Evolutionary conservation across 2,329 filamentous ascomycete genomes (phyloP), one percentile per base, ranked within the genome.

Genomic region (Sclerotinia glacialis): DNA sequence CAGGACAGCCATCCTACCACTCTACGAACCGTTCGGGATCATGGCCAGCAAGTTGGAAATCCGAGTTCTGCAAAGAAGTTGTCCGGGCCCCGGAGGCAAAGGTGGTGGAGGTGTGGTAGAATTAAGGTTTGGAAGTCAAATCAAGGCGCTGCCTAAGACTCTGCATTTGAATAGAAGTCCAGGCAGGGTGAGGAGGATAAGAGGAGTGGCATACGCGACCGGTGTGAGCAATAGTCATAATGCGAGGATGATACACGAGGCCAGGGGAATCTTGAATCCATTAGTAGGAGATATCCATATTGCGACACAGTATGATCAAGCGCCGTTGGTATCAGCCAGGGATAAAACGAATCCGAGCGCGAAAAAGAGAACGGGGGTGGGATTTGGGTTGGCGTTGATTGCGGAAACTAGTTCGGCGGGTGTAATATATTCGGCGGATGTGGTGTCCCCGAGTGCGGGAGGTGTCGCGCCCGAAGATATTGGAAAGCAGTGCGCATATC

Each of bases 141-240:
- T 99, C 16, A 87, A 94, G 34, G 64, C 46, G 47, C 81, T 98
- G 62, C 95, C 95, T 14, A 97, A 96, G 81, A 99, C 95, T 47
- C 81, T 99, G 76, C 95, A 99, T 78, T 80, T 97, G 65, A 84
- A 89, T 77, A 84, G 96, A 72, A 90, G 86, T 70, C 87, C 93
- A 0, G 95, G 95, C 9, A 84, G 91, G 66, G 89, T 99, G 74
- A 94, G 93, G 83, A 87, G 88, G 72, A 90, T 99, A 71, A 85
- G 94, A 66, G 95, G 95, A 67, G 95, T 99, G 53, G 93, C 95
- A 58, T 99, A 98, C 79, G 90, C 91, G 65, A 93, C 92, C 0
- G 95, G 96, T 56, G 93, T 98, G 0, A 91, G 91, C 14, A 94
- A 91, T 0, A 93, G 90, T 60, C 97, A 97, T 78, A 99, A 98